A percentile compares a stretch with the other conserved stretches of the same genome.
phyloP scores from a whole-genome alignment of 257 asterid species.

The Solanum arcanum region DNA sequence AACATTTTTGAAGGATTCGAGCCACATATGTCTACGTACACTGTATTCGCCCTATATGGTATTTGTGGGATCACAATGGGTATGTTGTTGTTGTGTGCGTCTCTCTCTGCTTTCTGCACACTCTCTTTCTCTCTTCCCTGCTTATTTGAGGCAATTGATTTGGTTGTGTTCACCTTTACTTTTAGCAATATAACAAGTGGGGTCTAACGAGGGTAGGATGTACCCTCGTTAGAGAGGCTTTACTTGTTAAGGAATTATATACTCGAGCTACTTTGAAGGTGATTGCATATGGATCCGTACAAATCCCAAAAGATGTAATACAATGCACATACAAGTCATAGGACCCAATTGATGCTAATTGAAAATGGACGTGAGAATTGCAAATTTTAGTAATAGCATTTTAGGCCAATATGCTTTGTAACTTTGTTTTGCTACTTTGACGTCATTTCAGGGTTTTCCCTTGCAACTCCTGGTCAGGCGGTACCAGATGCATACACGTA shows the following conservation, averaged over 20 bases:
- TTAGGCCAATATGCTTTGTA: not conserved
- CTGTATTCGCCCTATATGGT: not conserved
- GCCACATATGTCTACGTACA: not conserved
- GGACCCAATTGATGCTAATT: not conserved
- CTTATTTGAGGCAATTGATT: not conserved
- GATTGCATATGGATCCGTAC: not conserved
- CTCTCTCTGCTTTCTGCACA: not conserved
- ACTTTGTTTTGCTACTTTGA: not conserved
- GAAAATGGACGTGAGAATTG: not conserved
- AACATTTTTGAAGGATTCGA: not conserved
- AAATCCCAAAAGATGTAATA: not conserved
- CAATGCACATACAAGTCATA: not conserved
- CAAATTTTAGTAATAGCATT: not conserved
- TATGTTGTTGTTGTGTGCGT: not conserved
- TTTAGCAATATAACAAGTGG: not conserved
- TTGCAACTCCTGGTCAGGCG: not conserved
- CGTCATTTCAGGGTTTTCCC: slow-evolving; percentile 3
- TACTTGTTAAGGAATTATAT: not conserved
- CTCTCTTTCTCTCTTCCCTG: not conserved
- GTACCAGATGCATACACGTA: not conserved
- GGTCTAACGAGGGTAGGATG: not conserved
- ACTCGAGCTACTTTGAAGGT: not conserved
- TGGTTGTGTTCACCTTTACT: not conserved
- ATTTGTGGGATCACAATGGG: not conserved
- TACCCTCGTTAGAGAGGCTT: not conserved